phyloP scores from a whole-genome alignment of 2,329 filamentous ascomycete genomes.

The Furcasterigmium sp. region DNA sequence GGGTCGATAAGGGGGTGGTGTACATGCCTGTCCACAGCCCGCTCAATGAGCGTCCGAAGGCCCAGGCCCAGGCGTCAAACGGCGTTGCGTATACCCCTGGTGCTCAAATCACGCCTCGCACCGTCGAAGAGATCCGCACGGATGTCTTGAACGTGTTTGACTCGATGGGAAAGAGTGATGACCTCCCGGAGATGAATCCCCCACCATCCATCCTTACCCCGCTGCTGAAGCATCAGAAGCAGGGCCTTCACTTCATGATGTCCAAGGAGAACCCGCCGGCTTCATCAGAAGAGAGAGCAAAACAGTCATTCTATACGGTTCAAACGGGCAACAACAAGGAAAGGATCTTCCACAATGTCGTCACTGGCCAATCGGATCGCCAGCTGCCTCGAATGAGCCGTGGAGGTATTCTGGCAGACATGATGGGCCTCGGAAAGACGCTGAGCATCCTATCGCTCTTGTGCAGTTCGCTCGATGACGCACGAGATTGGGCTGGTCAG shows the following conservation, averaged over 20 bases:
- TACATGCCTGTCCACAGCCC: slow-evolving; percentile 45
- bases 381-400: slow-evolving; percentile 60
- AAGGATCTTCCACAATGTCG: slow-evolving; percentile 72
- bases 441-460: slow-evolving; percentile 80
- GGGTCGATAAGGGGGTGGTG: slow-evolving; percentile 60
- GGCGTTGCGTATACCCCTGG: slow-evolving; percentile 16
- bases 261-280: slow-evolving; percentile 63
- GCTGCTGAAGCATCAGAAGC: slow-evolving; percentile 81
- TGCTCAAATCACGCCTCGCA: slow-evolving; percentile 43
- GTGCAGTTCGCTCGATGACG: slow-evolving; percentile 57
- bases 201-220: slow-evolving; percentile 56
- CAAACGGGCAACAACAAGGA: slow-evolving; percentile 45
- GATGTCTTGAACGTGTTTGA: slow-evolving; percentile 88
- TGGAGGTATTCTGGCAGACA: slow-evolving; percentile 74
- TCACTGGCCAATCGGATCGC: slow-evolving; percentile 64
- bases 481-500: slow-evolving; percentile 54
- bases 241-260: slow-evolving; percentile 82
- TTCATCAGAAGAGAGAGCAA: slow-evolving; percentile 53
- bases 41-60: neutral
- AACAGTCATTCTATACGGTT: slow-evolving; percentile 73
- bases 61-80: slow-evolving; percentile 53
- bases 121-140: slow-evolving; percentile 78
- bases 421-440: slow-evolving; percentile 88
- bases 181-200: slow-evolving; percentile 69
- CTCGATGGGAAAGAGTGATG: slow-evolving; percentile 68